Conservation (phyloP, 805 yeast species). For the Yarrowia osloensis region DNA sequence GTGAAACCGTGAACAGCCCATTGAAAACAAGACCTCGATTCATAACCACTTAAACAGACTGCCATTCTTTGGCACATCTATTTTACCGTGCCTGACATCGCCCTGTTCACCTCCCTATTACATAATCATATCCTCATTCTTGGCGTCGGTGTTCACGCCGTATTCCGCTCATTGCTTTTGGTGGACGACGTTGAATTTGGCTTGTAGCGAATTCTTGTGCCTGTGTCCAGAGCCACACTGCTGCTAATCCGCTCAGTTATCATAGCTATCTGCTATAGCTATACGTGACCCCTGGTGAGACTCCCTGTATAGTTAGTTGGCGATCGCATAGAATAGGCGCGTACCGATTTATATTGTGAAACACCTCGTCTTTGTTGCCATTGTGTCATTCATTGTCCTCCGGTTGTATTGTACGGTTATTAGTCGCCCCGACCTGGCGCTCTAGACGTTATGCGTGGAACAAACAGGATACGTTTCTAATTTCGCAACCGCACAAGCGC, state of each 20-base stretch:
- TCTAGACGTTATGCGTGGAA: not conserved
- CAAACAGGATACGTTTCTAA: not conserved
- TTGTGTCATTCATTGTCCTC: not conserved
- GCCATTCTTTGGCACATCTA: too few relatives aligned
- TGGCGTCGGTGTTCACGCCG: too few relatives aligned
- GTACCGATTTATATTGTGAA: not conserved
- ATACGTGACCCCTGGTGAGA: not conserved
- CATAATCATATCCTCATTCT: too few relatives aligned
- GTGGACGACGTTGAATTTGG: too few relatives aligned
- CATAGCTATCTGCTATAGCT: not conserved
- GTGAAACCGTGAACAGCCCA: too few relatives aligned
- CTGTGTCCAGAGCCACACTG: too few relatives aligned
- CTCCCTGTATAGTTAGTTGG: not conserved
- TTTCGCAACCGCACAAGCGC: not conserved
- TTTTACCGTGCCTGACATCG: too few relatives aligned
- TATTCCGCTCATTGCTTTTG: too few relatives aligned
- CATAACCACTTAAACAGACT: too few relatives aligned
- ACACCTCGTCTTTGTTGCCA: not conserved
- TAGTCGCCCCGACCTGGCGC: not conserved
- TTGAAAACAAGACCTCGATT: too few relatives aligned
- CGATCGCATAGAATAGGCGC: not conserved
- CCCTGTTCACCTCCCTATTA: too few relatives aligned
- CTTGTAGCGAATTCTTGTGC: too few relatives aligned
- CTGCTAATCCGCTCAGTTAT: not conserved
- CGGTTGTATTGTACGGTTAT: not conserved